Conservation (phyloP, 2,329 filamentous ascomycete genomes). For the Colletotrichum sp. region DNA sequence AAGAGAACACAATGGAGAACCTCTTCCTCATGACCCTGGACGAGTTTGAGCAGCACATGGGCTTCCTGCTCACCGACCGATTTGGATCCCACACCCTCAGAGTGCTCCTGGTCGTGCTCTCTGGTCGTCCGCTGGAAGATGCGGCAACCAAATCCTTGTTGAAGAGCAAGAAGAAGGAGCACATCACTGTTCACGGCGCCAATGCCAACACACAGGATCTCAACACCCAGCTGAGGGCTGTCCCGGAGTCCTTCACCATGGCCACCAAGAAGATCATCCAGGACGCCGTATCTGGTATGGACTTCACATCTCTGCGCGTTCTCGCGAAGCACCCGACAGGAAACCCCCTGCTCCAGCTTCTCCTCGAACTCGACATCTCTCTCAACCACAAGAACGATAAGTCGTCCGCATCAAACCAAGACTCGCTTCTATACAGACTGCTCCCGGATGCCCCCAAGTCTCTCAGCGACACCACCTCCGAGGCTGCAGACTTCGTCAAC, state of each 20-base stretch:
- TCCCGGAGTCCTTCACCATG: slow-evolving; percentile 79
- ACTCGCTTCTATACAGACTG: slow-evolving; percentile 74
- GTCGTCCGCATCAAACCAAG: slow-evolving; percentile 49
- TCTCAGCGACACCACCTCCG: slow-evolving; percentile 74
- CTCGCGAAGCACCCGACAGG: slow-evolving; percentile 89
- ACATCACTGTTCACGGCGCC: slow-evolving; percentile 67
- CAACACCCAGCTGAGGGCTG: slow-evolving; percentile 53
- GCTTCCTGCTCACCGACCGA: slow-evolving; percentile 81
- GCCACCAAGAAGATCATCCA: slow-evolving; percentile 83
- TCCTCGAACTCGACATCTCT: slow-evolving; percentile 85
- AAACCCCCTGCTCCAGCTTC: slow-evolving; percentile 89
- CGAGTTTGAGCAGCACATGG: slow-evolving; percentile 85
- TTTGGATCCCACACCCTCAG: slow-evolving; percentile 93
- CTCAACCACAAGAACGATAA: slow-evolving; percentile 71
- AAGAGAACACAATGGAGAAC: slow-evolving; percentile 76
- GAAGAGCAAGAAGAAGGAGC: slow-evolving; percentile 92
- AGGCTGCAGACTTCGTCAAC: slow-evolving; percentile 79
- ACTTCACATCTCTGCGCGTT: slow-evolving; percentile 80
- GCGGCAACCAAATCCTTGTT: slow-evolving; percentile 74
- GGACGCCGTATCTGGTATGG: slow-evolving; percentile 76
- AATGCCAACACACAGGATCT: slow-evolving; percentile 44
- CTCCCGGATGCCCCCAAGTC: slow-evolving; percentile 77
- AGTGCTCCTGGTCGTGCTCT: slow-evolving; percentile 83
- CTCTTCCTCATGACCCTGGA: slow-evolving; percentile 84
- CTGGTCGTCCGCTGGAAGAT: slow-evolving; percentile 80